Evolutionary conservation across 1,284 basidiomycete species (phyloP).

Genomic region (Ceratorhiza oryzae-sativae): DNA sequence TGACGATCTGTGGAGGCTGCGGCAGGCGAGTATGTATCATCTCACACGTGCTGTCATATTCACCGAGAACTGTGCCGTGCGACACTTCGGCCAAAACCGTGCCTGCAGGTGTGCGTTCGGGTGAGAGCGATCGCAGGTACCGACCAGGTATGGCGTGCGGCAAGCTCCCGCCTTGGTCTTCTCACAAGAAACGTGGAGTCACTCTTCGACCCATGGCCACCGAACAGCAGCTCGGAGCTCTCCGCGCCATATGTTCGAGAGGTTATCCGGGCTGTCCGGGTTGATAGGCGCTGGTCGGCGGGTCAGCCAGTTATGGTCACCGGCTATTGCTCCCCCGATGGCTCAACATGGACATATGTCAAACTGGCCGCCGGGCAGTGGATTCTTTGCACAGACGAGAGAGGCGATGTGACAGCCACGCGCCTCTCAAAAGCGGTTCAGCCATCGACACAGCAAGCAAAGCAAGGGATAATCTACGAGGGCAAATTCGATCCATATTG

Average conservation of each 20-base stretch:
- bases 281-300: constrained; percentile 37
- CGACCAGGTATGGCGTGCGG: constrained; percentile 14
- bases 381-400: constrained; percentile 23
- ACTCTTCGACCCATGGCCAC: not conserved
- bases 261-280: constrained; percentile 11
- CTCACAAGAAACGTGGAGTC: not conserved
- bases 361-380: constrained; percentile 7
- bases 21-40: constrained; percentile 17
- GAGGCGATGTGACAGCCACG: constrained; percentile 30
- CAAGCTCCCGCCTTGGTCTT: constrained; percentile 19
- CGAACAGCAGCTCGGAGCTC: constrained; percentile 5
- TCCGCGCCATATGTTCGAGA: constrained; percentile 10
- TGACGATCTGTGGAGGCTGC: constrained; percentile 33
- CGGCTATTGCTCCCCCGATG: not conserved
- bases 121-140: constrained; percentile 4
- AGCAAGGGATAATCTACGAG: not conserved
- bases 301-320: not conserved
- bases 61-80: not conserved
- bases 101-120: constrained; percentile 22
- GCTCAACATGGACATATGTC: constrained; percentile 9
- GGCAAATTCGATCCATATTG: constrained; percentile 7
- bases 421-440: constrained; percentile 10
- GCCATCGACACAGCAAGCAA: constrained; percentile 1
- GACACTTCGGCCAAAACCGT: not conserved
- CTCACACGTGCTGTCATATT: not conserved